Evolutionary conservation across 352 stramenopile species (phyloP), one percentile per base, ranked within the genome.

Genomic region (Globisporangium acanthophoron): DNA sequence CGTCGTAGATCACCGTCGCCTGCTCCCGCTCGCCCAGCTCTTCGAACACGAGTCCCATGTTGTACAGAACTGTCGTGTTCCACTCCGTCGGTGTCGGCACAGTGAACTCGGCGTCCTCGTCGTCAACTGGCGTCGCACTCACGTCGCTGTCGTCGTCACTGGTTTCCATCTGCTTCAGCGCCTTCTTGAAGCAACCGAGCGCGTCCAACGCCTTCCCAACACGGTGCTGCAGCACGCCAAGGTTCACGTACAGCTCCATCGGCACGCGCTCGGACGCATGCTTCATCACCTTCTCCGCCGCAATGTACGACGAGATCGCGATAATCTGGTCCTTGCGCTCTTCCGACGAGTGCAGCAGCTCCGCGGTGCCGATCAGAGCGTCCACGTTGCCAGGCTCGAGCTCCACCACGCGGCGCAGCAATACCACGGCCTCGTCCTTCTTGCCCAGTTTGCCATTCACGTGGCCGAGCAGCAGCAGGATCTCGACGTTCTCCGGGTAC

Each of bases 1-100:
- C 87, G 61, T 97, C 92, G 70, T 98, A 97, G 29, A 99, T 80
- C 55, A 87, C 81, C 20, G 96, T 87, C 6, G 95, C 93, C 31
- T 84, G 82, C 18, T 97, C 74, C 52, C 92, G 92, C 49, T 97
- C 77, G 39, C 94, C 95, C 31, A 88, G 78, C 60, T 97, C 82
- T 74, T 98, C 95, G 56, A 98, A 96, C 27, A 98, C 81, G 7
- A 97, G 78, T 13, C 89, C 96, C 61, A 98, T 80, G 69, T 99
- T 99, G 78, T 98, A 99, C 52, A 97, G 66, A 67, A 98, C 91
- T 31, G 90, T 98, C 18, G 97, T 85, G 51, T 97, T 97, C 16
- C 78, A 69, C 71, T 81, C 67, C 59, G 71, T 74, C 43, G 82
- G 70, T 51, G 74, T 88, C 3, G 81, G 81, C 3, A 66, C 60